phyloP scores from a whole-genome alignment of 1,284 basidiomycete species.

The Pholiota adiposa region DNA sequence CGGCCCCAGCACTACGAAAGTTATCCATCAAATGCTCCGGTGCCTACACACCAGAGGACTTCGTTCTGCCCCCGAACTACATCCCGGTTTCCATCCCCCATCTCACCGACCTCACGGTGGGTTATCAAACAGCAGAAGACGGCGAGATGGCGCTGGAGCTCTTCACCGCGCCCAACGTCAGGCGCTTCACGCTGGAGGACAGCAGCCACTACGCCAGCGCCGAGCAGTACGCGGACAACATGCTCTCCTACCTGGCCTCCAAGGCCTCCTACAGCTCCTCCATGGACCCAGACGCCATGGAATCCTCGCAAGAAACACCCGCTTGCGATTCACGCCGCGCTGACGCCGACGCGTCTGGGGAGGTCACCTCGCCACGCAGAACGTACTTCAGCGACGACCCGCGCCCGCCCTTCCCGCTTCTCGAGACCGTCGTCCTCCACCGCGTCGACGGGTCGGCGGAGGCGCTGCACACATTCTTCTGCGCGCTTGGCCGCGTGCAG shows the following conservation, averaged over 20 bases:
- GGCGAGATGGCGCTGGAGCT: conserved; percentile 39
- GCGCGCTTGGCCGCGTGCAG: conserved; percentile 32
- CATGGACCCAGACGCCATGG: not conserved
- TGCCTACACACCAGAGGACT: conserved; percentile 29
- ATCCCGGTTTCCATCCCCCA: conserved; percentile 34
- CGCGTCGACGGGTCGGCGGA: conserved; percentile 36
- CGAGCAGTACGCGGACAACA: conserved; percentile 37
- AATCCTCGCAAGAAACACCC: not conserved
- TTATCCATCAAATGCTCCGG: conserved; percentile 52
- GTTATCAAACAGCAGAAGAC: conserved; percentile 41
- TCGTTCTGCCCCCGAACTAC: conserved; percentile 28
- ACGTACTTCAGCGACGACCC: conserved; percentile 18
- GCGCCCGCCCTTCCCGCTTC: conserved; percentile 35
- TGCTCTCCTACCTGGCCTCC: conserved; percentile 41
- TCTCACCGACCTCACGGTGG: conserved; percentile 40
- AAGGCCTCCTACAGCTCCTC: conserved; percentile 18
- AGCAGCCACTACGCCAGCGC: conserved; percentile 41
- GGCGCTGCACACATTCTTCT: conserved; percentile 35
- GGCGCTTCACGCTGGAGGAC: conserved; percentile 41
- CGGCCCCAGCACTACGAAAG: conserved; percentile 40
- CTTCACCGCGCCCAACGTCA: conserved; percentile 39
- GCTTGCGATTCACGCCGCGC: too few relatives aligned
- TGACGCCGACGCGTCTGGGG: too few relatives aligned
- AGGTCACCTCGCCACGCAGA: not conserved
- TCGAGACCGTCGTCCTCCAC: conserved; percentile 37